Evolutionary conservation across 208 protist genomes (phyloP).

Genomic region (Trypanosomatidae sp.): DNA sequence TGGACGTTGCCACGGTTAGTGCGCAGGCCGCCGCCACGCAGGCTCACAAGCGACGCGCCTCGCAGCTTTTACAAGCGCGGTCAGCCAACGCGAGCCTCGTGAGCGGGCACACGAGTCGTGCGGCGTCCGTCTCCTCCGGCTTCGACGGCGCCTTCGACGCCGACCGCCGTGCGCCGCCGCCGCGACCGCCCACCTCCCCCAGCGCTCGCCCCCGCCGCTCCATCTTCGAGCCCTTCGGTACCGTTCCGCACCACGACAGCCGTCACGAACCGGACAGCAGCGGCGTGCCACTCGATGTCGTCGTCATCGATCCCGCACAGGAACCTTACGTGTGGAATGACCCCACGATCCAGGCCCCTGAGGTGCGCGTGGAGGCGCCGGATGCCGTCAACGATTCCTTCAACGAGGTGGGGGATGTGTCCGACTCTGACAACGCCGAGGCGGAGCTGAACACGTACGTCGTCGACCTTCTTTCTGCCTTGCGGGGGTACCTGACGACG

Average conservation of each 20-base stretch:
- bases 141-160: too few relatives aligned
- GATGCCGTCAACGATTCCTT: conserved; percentile 23
- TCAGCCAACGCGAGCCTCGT: too few relatives aligned
- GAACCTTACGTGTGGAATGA: conserved; percentile 9
- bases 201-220: too few relatives aligned
- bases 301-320: conserved; percentile 17
- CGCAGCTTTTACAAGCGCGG: too few relatives aligned
- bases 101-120: too few relatives aligned
- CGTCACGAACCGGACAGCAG: conserved; percentile 14
- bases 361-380: background rate
- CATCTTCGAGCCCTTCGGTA: too few relatives aligned
- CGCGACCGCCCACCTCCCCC: too few relatives aligned
- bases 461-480: conserved; percentile 65
- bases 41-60: too few relatives aligned
- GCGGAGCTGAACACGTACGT: conserved; percentile 39
- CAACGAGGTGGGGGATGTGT: conserved; percentile 23
- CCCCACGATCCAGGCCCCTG: background rate
- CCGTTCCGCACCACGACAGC: conserved; percentile 14
- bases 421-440: conserved; percentile 20
- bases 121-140: too few relatives aligned
- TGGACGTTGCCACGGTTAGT: background rate
- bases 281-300: conserved; percentile 17
- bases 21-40: background rate
- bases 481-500: conserved; percentile 61
- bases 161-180: too few relatives aligned